Base-by-base conservation (phyloP, 345 rosid genomes). In the Aquilaria malaccensis region DNA sequence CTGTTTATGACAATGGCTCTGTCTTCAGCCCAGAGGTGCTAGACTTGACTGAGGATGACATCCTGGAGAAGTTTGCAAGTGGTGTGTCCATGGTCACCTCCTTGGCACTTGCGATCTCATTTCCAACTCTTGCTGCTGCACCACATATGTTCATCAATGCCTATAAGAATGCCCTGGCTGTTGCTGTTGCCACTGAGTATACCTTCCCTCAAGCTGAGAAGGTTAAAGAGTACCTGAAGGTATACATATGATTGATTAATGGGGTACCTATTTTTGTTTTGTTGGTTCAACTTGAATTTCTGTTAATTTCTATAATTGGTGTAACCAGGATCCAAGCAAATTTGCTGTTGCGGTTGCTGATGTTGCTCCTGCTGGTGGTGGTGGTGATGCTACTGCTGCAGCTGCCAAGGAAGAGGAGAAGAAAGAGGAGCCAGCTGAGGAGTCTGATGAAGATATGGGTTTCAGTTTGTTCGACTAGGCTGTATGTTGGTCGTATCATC, bases 361-460 rank as follows among this genome's bases (percentile, higher is more conserved):
- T 0, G 79, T 51, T 54, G 77, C 79, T 37, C 43, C 43, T 0
- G 78, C 67, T 5, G 79, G 55, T 4, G 68, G 51, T 2, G 74
- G 45, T 33, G 53, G 64, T 29, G 72, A 60, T 50, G 65, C 79
- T 46, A 67, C 81, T 37, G 61, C 80, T 1, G 84, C 69, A 9
- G 80, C 77, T 13, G 78, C 72, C 33, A 71, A 78, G 73, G 86
- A 51, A 48, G 92, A 85, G 55, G 95, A 79, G 75, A 83, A 88
- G 82, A 86, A 82, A 74, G 82, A 80, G 6, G 95, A 86, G 54
- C 86, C 93, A 2, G 86, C 76, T 0, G 95, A 92, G 49, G 96
- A 86, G 79, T 86, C 95, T n/a, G 98, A 92, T 43, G 96, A 73
- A 0, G 95, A 92, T 71, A 79, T 89, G 96, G 98, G 98, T 45